Evolutionary conservation across 2,329 filamentous ascomycete genomes (phyloP).

Genomic region (Penicillium digitatum): DNA sequence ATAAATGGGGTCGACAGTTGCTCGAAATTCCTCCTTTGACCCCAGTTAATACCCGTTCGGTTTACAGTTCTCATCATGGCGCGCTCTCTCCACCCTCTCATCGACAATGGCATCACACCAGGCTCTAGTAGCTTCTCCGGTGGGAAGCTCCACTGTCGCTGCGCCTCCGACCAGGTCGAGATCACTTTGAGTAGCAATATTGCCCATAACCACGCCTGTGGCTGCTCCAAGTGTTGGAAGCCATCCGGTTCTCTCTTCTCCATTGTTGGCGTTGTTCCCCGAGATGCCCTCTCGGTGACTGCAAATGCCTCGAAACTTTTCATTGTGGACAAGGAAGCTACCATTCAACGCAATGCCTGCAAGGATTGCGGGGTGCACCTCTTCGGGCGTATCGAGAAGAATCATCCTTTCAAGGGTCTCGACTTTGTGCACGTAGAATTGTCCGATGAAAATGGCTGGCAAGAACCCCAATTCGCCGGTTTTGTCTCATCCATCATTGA

Average conservation of each 20-base stretch:
- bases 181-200: constrained; percentile 58
- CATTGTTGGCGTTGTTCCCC: constrained; percentile 59
- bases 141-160: constrained; percentile 61
- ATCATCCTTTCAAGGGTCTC: constrained; percentile 65
- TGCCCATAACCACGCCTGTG: constrained; percentile 66
- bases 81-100: constrained; percentile 56
- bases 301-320: constrained; percentile 56
- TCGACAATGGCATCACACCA: constrained; percentile 60
- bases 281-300: constrained; percentile 53
- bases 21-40: neutral
- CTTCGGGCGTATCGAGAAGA: constrained; percentile 61
- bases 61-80: constrained; percentile 16
- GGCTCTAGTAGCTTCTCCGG: constrained; percentile 55
- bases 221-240: constrained; percentile 71
- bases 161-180: constrained; percentile 53
- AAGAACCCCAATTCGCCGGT: constrained; percentile 66
- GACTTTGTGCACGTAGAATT: constrained; percentile 66
- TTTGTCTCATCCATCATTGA: constrained; percentile 67
- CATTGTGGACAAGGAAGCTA: constrained; percentile 54
- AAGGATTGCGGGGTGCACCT: constrained; percentile 59
- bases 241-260: constrained; percentile 61
- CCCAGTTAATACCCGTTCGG: neutral
- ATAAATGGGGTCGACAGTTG: neutral
- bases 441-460: constrained; percentile 60
- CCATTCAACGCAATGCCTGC: constrained; percentile 61